Evolutionary conservation across 495 filamentous ascomycete genomes (phyloP).

Genomic region (Xylaria palmicola): DNA sequence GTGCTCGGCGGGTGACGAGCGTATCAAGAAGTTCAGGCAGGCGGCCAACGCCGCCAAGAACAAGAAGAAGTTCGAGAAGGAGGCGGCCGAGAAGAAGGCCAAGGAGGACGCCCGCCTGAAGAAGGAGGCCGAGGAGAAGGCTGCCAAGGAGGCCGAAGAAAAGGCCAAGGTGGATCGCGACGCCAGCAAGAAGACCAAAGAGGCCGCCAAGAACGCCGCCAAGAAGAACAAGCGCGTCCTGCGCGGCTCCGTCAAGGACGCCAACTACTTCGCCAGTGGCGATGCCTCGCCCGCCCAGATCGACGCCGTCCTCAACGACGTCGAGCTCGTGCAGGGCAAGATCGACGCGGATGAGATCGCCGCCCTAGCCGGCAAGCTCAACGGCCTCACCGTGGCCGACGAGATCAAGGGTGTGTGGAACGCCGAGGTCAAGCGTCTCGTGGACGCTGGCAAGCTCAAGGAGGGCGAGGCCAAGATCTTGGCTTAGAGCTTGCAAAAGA

Average conservation of each 20-base stretch:
- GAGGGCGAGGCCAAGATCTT: slow-evolving; percentile 62
- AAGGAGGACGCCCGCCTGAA: slow-evolving; percentile 75
- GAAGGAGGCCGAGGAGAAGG: slow-evolving; percentile 74
- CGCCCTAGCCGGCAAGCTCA: slow-evolving; percentile 71
- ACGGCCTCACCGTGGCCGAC: slow-evolving; percentile 66
- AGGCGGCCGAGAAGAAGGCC: slow-evolving; percentile 83
- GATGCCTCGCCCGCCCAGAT: slow-evolving; percentile 71
- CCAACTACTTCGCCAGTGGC: slow-evolving; percentile 79
- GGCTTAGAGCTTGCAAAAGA: slow-evolving; percentile 13
- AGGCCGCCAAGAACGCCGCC: slow-evolving; percentile 94
- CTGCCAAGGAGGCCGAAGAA: slow-evolving; percentile 79
- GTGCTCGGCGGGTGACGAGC: slow-evolving; percentile 75
- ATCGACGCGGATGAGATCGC: slow-evolving; percentile 87
- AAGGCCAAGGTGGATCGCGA: slow-evolving; percentile 77
- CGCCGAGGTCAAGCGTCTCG: slow-evolving; percentile 70
- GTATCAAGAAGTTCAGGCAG: slow-evolving; percentile 95
- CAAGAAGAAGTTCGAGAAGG: slow-evolving; percentile 85
- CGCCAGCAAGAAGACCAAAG: slow-evolving; percentile 92
- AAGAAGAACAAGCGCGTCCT: slow-evolving; percentile 99
- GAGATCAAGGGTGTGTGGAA: slow-evolving; percentile 65
- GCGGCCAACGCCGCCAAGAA: slow-evolving; percentile 89
- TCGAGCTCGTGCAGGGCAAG: slow-evolving; percentile 86
- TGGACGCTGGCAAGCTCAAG: slow-evolving; percentile 79
- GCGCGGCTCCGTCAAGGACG: slow-evolving; percentile 88
- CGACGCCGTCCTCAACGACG: slow-evolving; percentile 78